Conservation (phyloP, 495 filamentous ascomycete species). For the Thozetella sp. region DNA sequence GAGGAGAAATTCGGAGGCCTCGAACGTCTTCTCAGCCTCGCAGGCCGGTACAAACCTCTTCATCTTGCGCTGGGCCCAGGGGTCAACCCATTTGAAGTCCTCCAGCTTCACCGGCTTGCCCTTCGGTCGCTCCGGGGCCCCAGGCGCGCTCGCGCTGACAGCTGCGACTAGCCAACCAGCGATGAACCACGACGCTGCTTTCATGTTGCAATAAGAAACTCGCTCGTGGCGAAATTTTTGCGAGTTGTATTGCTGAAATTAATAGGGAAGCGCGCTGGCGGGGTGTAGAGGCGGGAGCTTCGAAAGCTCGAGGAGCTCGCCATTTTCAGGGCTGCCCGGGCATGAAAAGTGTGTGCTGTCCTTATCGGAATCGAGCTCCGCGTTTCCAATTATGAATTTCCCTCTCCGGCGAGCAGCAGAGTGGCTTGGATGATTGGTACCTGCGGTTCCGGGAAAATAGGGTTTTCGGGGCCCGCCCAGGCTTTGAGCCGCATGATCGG, state of each 20-base stretch:
- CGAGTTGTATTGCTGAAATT: too few species aligned
- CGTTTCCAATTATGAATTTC: constrained; percentile 3
- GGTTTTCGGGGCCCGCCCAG: background rate
- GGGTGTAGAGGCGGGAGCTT: too few species aligned
- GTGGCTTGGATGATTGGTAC: too few species aligned
- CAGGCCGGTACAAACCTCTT: constrained; percentile 20
- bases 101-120: constrained; percentile 19
- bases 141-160: background rate
- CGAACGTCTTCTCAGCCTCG: constrained; percentile 18
- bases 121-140: constrained; percentile 12
- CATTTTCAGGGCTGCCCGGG: background rate
- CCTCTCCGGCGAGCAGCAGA: too few species aligned
- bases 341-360: constrained; percentile 1
- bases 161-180: background rate
- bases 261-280: too few species aligned
- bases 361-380: background rate
- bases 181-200: background rate
- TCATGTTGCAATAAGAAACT: too few species aligned
- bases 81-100: constrained; percentile 30
- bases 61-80: constrained; percentile 16
- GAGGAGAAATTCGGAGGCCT: constrained; percentile 26
- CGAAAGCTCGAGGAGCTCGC: background rate
- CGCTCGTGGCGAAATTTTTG: too few species aligned
- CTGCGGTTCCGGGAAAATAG: background rate
- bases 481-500: background rate